Conservation (phyloP, 768 basidiomycete species). For the Coprinopsis strossmayeri region DNA sequence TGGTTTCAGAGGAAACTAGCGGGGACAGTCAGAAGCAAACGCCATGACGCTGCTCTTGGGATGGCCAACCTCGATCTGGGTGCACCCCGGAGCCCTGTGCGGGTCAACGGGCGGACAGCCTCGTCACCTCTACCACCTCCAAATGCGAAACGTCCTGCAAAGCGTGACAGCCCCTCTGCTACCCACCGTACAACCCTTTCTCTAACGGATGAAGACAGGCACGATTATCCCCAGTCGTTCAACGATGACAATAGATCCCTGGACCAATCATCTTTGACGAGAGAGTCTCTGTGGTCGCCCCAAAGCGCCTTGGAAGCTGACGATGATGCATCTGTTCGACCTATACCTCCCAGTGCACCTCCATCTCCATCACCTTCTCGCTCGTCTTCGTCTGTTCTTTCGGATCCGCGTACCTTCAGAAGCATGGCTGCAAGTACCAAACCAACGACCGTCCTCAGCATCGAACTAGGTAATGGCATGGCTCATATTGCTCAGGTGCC, state of each 20-base stretch:
- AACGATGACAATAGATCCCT: slow-evolving; percentile 40
- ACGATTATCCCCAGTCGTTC: slow-evolving; percentile 28
- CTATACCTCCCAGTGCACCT: slow-evolving; percentile 82
- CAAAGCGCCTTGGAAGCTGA: slow-evolving; percentile 77
- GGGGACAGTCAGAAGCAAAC: slow-evolving; percentile 55
- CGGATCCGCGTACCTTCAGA: slow-evolving; percentile 73
- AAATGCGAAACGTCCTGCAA: slow-evolving; percentile 24
- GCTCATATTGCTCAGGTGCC: slow-evolving; percentile 90
- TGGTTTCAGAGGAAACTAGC: slow-evolving; percentile 88
- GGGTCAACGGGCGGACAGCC: slow-evolving; percentile 32
- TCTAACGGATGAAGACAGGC: slow-evolving; percentile 52
- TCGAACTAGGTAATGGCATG: slow-evolving; percentile 78
- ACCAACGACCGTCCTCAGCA: slow-evolving; percentile 88
- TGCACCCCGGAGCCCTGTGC: slow-evolving; percentile 23
- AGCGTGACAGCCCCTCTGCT: slow-evolving; percentile 24
- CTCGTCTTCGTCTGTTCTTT: slow-evolving; percentile 79
- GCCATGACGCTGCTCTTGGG: slow-evolving; percentile 31
- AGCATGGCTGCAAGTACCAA: slow-evolving; percentile 88
- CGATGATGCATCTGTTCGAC: slow-evolving; percentile 89
- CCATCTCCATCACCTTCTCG: slow-evolving; percentile 83
- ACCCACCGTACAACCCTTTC: slow-evolving; percentile 55
- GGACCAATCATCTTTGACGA: slow-evolving; percentile 53
- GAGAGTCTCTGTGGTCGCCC: slow-evolving; percentile 78
- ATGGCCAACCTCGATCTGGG: slow-evolving; percentile 27
- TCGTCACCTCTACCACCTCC: slow-evolving; percentile 37